Evolutionary conservation across 2,329 filamentous ascomycete genomes (phyloP).

Genomic region (Byssoonygena ceratinophila): DNA sequence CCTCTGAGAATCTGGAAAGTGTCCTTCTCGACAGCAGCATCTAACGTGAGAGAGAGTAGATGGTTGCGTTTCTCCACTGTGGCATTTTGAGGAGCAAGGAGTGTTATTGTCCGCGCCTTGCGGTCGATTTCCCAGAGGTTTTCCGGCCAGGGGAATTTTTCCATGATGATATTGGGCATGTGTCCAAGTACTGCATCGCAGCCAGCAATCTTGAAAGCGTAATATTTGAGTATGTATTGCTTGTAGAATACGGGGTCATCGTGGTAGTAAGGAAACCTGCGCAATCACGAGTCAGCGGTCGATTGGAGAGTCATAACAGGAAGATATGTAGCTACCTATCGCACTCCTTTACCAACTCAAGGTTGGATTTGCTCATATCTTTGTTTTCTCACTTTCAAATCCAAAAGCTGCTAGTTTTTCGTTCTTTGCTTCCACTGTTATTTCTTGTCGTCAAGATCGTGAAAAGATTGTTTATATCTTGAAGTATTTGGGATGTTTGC

Average conservation of each 20-base stretch:
- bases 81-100: slow-evolving; percentile 45
- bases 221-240: slow-evolving; percentile 45
- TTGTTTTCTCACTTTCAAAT: neutral
- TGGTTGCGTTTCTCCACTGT: slow-evolving; percentile 55
- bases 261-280: slow-evolving; percentile 67
- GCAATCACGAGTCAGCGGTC: neutral
- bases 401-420: neutral
- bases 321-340: slow-evolving; percentile 39
- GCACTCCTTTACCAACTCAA: slow-evolving; percentile 46
- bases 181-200: slow-evolving; percentile 55
- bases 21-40: slow-evolving; percentile 57
- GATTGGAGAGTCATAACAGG: neutral
- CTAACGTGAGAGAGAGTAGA: slow-evolving; percentile 47
- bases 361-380: slow-evolving; percentile 16
- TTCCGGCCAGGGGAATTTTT: slow-evolving; percentile 41
- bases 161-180: slow-evolving; percentile 41
- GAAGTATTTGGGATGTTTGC: neutral
- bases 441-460: too few relatives aligned
- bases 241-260: slow-evolving; percentile 48
- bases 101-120: slow-evolving; percentile 50
- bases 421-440: neutral
- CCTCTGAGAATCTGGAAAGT: slow-evolving; percentile 64
- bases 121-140: slow-evolving; percentile 52
- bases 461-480: too few relatives aligned
- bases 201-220: slow-evolving; percentile 56